Conservation (phyloP, 495 filamentous ascomycete species). For the Talaromyces stipitatus region DNA sequence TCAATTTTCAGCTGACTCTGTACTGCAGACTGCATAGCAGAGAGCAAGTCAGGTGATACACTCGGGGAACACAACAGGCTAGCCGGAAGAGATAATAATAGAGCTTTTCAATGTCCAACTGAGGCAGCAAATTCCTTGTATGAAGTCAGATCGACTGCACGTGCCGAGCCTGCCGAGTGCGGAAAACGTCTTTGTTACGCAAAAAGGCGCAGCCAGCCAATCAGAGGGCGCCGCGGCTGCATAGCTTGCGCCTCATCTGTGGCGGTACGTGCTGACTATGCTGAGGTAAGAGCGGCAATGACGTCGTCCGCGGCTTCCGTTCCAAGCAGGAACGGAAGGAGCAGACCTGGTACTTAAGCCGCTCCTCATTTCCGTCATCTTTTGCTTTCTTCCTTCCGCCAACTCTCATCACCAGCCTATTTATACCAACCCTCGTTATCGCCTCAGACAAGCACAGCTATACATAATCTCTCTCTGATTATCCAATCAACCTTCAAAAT, state of each 20-base stretch:
- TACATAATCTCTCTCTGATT: not conserved
- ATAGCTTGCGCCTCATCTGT: conserved; percentile 3
- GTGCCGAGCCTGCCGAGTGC: not conserved
- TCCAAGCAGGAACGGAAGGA: not conserved
- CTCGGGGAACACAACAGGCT: too few species aligned
- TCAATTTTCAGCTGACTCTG: too few species aligned
- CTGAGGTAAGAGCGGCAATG: not conserved
- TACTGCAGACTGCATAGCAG: too few species aligned
- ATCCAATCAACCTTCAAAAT: conserved; percentile 28
- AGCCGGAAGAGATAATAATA: not conserved
- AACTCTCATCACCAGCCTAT: not conserved
- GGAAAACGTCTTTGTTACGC: conserved; percentile 1
- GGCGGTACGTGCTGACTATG: not conserved
- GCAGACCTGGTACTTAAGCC: not conserved
- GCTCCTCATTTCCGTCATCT: not conserved
- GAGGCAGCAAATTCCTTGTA: not conserved
- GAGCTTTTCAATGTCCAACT: not conserved
- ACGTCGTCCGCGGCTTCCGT: conserved; percentile 4
- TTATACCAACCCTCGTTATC: not conserved
- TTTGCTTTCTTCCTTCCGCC: not conserved
- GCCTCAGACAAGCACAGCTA: not conserved
- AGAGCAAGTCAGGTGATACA: too few species aligned
- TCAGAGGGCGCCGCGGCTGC: not conserved
- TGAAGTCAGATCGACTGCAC: not conserved
- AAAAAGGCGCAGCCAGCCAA: not conserved